phyloP scores from a whole-genome alignment of 352 stramenopile genomes.

The Globisporangium canariense region DNA sequence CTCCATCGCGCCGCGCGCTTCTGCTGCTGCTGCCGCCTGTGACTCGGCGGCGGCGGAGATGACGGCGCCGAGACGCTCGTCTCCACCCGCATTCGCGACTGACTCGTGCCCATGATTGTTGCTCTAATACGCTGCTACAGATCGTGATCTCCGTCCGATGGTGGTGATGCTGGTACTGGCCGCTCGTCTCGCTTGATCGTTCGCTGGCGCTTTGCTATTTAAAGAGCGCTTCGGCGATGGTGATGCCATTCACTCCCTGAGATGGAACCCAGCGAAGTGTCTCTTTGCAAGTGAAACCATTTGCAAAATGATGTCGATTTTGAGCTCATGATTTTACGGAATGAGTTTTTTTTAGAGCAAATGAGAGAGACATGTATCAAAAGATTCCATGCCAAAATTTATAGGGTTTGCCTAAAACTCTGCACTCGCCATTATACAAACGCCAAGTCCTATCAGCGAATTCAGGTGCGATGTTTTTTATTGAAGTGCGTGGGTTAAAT shows the following conservation, averaged over 20 bases:
- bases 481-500: too few relatives aligned
- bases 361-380: too few relatives aligned
- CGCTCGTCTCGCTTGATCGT: neutral
- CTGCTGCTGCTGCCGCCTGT: neutral
- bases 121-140: neutral
- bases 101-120: neutral
- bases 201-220: neutral
- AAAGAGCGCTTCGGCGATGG: neutral
- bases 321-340: neutral
- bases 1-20: neutral
- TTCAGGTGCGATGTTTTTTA: too few relatives aligned
- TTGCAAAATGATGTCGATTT: neutral
- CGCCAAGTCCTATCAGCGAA: too few relatives aligned
- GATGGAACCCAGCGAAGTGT: neutral
- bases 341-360: too few relatives aligned
- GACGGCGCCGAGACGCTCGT: conserved; percentile 1
- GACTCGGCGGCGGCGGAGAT: neutral
- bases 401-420: too few relatives aligned
- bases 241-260: neutral
- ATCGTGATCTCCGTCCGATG: neutral
- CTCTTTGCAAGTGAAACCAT: neutral
- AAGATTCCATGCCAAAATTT: too few relatives aligned
- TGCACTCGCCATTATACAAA: too few relatives aligned
- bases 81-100: neutral
- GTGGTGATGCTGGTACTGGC: neutral